These are phyloP conservation scores for Daldinia sp. DNA, from an alignment of 2,329 filamentous ascomycete species.

Conservation along the genomic window DNA sequence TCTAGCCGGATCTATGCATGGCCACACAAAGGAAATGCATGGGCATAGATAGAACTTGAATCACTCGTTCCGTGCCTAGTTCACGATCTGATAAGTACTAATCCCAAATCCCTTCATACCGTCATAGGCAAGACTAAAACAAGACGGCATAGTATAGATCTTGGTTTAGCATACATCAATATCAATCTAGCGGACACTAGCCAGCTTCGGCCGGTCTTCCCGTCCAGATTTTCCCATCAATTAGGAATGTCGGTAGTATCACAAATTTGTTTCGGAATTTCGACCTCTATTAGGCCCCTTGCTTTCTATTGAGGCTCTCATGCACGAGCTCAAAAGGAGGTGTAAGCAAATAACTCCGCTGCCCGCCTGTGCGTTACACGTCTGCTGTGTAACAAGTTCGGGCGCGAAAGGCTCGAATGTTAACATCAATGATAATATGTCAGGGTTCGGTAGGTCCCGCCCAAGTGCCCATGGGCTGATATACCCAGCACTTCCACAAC, in stretches of 20 bases:
- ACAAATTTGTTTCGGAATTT: conserved; percentile 2
- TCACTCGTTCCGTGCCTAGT: neutral
- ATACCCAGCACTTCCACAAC: conserved; percentile 10
- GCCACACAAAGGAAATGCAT: neutral
- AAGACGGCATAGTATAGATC: neutral
- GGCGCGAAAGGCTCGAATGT: conserved; percentile 1
- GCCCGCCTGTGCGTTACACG: conserved; percentile 4
- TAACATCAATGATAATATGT: conserved; percentile 11
- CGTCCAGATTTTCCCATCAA: neutral
- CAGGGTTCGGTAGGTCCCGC: conserved; percentile 6
- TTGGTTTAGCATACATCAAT: neutral
- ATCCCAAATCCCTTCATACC: neutral
- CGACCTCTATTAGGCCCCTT: neutral
- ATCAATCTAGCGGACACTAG: neutral
- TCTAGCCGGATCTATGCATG: conserved; percentile 26
- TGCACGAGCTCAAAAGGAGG: conserved; percentile 4
- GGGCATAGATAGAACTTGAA: neutral
- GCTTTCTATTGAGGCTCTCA: conserved; percentile 8
- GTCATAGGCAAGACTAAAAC: neutral
- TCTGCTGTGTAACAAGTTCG: conserved; percentile 24
- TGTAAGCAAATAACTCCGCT: conserved; percentile 17
- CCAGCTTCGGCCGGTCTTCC: neutral
- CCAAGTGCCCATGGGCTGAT: neutral
- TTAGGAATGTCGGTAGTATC: neutral
- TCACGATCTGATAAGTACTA: neutral